Base-by-base conservation (phyloP, 2,329 filamentous ascomycete species). In the Aureobasidium leucospermi region DNA sequence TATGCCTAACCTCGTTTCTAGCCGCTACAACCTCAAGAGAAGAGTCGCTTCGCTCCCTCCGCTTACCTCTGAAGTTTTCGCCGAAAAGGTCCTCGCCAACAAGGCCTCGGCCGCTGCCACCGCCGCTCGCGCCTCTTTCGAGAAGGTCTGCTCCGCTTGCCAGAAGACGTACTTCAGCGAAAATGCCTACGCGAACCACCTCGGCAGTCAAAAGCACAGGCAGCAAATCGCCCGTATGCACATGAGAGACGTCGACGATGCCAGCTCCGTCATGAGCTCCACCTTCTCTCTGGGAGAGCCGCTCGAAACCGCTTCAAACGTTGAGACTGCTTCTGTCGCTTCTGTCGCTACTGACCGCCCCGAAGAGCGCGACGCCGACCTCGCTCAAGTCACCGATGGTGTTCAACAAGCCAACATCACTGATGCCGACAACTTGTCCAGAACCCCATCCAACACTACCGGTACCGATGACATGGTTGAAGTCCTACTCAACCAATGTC, bases 151-250 rank as follows among this genome's bases (percentile, higher is more conserved):
- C 74, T 79, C 85, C 3, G 81, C 86, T 19, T 99, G 94, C 78
- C 83, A 88, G 69, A 96, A 96, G 78, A 91, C 88, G 13, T 99
- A 96, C 74, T 97, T 87, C 78, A 97, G 92, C 75, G 90, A 96
- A 70, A 96, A 96, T 76, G 93, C 94, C 36, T 97, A 88, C 74
- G 85, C 87, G 70, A 99, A 97, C 75, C 94, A 99, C 71, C 73
- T 97, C 60, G 86, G 85, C 61, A 96, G 92, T 76, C 86, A 90
- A 67, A 96, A 96, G 74, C 94, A 99, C 75, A 90, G 86, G 74
- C 78, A 83, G 59, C 86, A 85, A 66, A 80, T 87, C 60, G 79
- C 82, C 10, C 73, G 74, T 29, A 66, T 78, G 34, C 78, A 79
- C 43, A 65, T 67, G 7, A 64, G 61, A 49, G 19, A 67, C 64